Evolutionary conservation across 2,329 filamentous ascomycete genomes (phyloP), one percentile per base, ranked within the genome.

Genomic region (Ploettnerulaceae sp.): DNA sequence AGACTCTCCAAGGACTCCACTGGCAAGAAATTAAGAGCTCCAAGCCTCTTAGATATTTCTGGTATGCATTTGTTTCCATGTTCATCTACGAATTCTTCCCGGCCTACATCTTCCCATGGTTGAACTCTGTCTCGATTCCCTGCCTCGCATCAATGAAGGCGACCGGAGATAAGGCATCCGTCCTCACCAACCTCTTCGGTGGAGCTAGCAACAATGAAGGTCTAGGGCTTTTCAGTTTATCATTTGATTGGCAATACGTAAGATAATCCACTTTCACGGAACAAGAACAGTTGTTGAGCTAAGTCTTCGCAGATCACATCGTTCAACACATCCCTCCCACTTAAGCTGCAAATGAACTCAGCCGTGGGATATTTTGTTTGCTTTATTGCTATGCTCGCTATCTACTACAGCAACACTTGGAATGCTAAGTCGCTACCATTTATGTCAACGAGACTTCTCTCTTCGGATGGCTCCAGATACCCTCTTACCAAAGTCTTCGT

Each of bases 251-350:
- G 66, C 64, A 70, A 50, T 71, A 72, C 51, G 66, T 72, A 67
- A 70, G 74, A 61, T 44, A 53, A 53, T n/a, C 7, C 18, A 8
- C 18, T 15, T 1, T 21, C 11, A 4, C 5, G 4, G 29, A 6
- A 7, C 8, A 8, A 28, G 4, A 2, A 35, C 4, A 6, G 17
- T 43, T 25, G 34, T 51, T 58, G 18, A 45, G 26, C 6, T 8
- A 41, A 33, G 11, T 5, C 71, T n/a, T n/a, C n/a, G n/a, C n/a
- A n/a, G n/a, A 75, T 78, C 40, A 77, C 74, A 5, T 79, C 74
- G 0, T 71, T 69, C 55, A 65, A 69, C 32, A 76, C 75, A 0
- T 71, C 76, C 0, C 67, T 79, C 1, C 76, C 77, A 0, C 67
- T 80, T 0, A 69, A 66, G 5, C 62, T 76, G 0, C 75, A 79